Percentiles rank a stretch among this genome's conserved stretches.
These are phyloP conservation scores for Cutaneotrichosporon dermatis DNA, from an alignment of 1,284 basidiomycete genomes.

Conservation along the genomic window DNA sequence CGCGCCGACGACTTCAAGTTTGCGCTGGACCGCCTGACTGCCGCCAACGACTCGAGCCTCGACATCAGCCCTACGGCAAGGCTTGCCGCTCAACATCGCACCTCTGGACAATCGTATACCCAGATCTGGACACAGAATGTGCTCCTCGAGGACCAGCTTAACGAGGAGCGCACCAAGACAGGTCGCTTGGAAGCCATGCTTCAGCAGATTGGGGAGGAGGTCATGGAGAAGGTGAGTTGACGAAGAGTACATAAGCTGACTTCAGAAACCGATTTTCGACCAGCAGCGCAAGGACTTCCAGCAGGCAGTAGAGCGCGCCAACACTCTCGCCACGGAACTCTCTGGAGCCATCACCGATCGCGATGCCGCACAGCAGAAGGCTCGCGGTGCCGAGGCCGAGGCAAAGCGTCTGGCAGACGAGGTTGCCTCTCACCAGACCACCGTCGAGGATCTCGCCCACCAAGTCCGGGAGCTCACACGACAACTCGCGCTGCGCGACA, in stretches of 20 bases:
- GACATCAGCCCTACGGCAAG: conserved; percentile 73
- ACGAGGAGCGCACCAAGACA: conserved; percentile 70
- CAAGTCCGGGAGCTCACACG: conserved; percentile 77
- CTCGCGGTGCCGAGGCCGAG: conserved; percentile 57
- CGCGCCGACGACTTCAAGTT: conserved; percentile 47
- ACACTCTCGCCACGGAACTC: conserved; percentile 74
- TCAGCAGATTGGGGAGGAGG: conserved; percentile 57
- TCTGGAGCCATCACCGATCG: conserved; percentile 64
- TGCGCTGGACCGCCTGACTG: conserved; percentile 44
- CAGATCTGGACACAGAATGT: conserved; percentile 73
- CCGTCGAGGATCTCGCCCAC: conserved; percentile 77
- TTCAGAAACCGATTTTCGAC: conserved; percentile 75
- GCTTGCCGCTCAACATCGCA: conserved; percentile 66
- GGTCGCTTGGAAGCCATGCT: conserved; percentile 70
- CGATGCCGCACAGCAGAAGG: conserved; percentile 42
- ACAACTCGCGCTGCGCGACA: conserved; percentile 72
- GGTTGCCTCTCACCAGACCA: conserved; percentile 66
- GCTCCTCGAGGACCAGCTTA: conserved; percentile 75
- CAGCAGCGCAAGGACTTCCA: conserved; percentile 83
- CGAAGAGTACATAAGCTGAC: not conserved
- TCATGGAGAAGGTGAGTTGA: conserved; percentile 72
- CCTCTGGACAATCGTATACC: conserved; percentile 57
- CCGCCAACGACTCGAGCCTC: conserved; percentile 29
- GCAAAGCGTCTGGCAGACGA: conserved; percentile 62
- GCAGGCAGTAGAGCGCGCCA: conserved; percentile 67